Conservation (phyloP, 768 basidiomycete species). For the Agaricus blazei region DNA sequence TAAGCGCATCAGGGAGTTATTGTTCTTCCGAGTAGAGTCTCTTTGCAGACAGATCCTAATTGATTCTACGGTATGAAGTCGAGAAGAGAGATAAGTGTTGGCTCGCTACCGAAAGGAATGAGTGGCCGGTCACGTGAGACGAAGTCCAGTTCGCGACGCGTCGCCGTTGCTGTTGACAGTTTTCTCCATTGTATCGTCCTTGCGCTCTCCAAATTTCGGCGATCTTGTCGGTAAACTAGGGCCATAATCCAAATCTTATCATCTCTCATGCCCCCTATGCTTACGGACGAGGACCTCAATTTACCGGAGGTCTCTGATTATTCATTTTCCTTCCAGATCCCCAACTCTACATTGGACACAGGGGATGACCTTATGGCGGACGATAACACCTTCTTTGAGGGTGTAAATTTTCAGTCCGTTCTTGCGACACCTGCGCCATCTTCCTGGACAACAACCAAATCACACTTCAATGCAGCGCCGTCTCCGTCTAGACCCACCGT, state of each 20-base stretch:
- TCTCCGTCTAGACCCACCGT: slow-evolving; percentile 31
- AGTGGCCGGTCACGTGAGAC: not conserved
- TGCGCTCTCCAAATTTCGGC: not conserved
- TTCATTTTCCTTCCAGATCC: slow-evolving; percentile 56
- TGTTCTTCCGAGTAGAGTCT: too few species aligned
- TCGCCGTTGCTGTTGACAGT: not conserved
- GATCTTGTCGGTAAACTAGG: not conserved
- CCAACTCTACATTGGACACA: slow-evolving; percentile 25
- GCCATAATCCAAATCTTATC: not conserved
- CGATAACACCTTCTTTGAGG: slow-evolving; percentile 44
- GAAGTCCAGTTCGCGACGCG: not conserved
- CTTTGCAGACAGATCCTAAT: too few species aligned
- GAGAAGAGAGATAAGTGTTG: too few species aligned
- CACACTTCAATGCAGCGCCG: slow-evolving; percentile 28
- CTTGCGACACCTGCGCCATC: slow-evolving; percentile 28
- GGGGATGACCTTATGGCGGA: slow-evolving; percentile 49
- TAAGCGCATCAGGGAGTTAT: too few species aligned
- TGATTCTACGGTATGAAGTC: too few species aligned
- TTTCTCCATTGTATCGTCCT: not conserved
- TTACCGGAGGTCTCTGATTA: slow-evolving; percentile 48
- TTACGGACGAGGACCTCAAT: slow-evolving; percentile 37
- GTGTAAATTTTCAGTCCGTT: slow-evolving; percentile 27
- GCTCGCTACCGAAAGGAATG: not conserved
- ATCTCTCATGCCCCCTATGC: slow-evolving; percentile 10
- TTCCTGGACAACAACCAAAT: slow-evolving; percentile 19